Conservation (phyloP, 106 monocot species). For the Vanilla planifolia region DNA sequence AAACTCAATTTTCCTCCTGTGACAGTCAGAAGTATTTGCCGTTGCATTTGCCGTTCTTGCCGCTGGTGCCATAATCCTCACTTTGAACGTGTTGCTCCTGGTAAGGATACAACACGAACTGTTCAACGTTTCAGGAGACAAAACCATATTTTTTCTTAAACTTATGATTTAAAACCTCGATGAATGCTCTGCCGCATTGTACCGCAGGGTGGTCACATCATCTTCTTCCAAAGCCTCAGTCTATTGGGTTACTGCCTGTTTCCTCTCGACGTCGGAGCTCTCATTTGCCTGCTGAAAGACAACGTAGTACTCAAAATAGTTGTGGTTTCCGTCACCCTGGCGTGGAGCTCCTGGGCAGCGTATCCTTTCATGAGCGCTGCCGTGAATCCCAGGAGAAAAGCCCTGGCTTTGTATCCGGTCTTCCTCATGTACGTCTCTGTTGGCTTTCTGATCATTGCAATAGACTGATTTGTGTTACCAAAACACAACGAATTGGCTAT, state of each 20-base stretch:
- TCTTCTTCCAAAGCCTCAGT: constrained; percentile 91
- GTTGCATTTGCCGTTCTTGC: constrained; percentile 96
- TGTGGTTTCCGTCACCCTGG: constrained; percentile 53
- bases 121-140: no score
- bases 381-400: constrained; percentile 77
- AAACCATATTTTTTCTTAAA: no score
- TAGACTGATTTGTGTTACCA: constrained; percentile 55
- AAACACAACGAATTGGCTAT: no score
- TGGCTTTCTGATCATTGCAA: constrained; percentile 85
- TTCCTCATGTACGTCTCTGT: constrained; percentile 93
- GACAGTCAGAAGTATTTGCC: constrained; percentile 91
- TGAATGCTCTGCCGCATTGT: not conserved
- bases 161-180: no score
- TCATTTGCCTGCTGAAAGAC: constrained; percentile 72
- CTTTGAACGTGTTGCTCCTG: constrained; percentile 84
- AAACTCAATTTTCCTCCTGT: no score
- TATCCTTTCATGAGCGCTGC: constrained; percentile 96
- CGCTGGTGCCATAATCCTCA: constrained; percentile 90
- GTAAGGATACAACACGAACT: constrained; percentile 49
- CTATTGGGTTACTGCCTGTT: constrained; percentile 86
- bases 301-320: constrained; percentile 80
- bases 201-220: constrained; percentile 76
- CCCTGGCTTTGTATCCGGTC: constrained; percentile 84
- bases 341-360: constrained; percentile 98
- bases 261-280: constrained; percentile 68